Evolutionary conservation across 1,139 yeast species (phyloP), one percentile per base, ranked within the genome.

Genomic region (Keqinozyma sinolaborantium): DNA sequence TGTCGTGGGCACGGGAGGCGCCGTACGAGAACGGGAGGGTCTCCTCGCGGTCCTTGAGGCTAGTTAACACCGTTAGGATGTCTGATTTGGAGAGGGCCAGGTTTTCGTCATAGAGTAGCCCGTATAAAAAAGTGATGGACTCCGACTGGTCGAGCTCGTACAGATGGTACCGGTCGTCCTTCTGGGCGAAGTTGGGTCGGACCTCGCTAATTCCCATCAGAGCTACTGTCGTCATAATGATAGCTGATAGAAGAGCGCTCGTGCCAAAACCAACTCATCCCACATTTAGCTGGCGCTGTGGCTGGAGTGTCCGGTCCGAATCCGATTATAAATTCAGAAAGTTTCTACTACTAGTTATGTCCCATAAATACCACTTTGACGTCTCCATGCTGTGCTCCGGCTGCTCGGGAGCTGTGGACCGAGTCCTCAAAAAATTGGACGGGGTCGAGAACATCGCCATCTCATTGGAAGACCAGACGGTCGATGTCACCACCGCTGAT

Each of bases 321-420:
- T n/a, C n/a, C n/a, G n/a, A n/a, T n/a, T n/a, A n/a, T n/a, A n/a
- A n/a, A n/a, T n/a, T n/a, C 10, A 18, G 9, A 18, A 29, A 5
- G 21, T 15, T 4, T 30, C 14, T 16, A 7, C 10, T 10, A 18
- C 10, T 18, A 18, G 10, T 18, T 18, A 36, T 36, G 40, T 20
- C 38, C 5, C 43, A 43, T 28, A 74, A 79, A 48, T 85, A 83
- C 57, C 84, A 82, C 48, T 86, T 76, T 55, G 74, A 84, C 41
- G 95, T 86, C 34, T 61, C 79, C 30, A 86, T 87, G 95, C 50
- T 83, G 38, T 87, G 95, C 52, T 73, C 84, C 9, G 85, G 97
- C 19, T 92, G 98, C 61, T 83, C 95, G 13, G 78, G 74, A 36
- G 97, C 98, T 8, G 85, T 92, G 32, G 77, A 80, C 56, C 76